Percentiles rank a stretch among this genome's conserved stretches.
These are phyloP conservation scores for Dillenia turbinata DNA, from an alignment of 164 flowering plant genomes.

Conservation along the genomic window DNA sequence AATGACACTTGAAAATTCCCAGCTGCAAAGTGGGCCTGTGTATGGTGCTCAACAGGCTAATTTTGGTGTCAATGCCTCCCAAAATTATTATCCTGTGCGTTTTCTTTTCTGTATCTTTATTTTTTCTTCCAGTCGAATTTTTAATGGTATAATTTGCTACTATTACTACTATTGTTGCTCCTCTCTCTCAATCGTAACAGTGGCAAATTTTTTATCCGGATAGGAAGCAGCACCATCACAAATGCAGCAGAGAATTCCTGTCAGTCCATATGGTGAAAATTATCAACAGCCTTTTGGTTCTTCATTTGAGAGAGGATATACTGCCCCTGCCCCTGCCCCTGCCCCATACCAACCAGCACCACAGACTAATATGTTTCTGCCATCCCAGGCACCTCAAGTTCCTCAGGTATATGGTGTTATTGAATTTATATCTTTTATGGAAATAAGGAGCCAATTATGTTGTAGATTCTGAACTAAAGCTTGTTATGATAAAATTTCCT, in stretches of 20 bases:
- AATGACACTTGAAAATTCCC: slow-evolving; percentile 29
- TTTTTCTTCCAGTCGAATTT: not conserved
- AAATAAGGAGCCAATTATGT: too few species aligned
- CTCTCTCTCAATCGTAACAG: too few species aligned
- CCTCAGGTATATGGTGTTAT: slow-evolving; percentile 35
- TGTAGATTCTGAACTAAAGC: too few species aligned
- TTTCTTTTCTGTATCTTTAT: not conserved
- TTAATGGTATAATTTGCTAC: not conserved
- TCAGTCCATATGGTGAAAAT: slow-evolving; percentile 52
- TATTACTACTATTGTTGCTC: not conserved
- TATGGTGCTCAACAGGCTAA: slow-evolving; percentile 39
- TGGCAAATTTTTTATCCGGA: not conserved
- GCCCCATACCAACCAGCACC: slow-evolving; percentile 43
- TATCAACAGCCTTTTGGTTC: slow-evolving; percentile 45
- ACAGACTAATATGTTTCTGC: slow-evolving; percentile 55
- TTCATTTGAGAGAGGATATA: slow-evolving; percentile 46
- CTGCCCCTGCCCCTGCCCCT: slow-evolving; percentile 19
- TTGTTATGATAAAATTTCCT: too few species aligned
- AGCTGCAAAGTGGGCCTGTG: slow-evolving; percentile 25
- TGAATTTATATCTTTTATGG: not conserved
- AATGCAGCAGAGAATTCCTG: slow-evolving; percentile 33
- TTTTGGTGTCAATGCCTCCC: slow-evolving; percentile 31
- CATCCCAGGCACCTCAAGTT: slow-evolving; percentile 46
- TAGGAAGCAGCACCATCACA: slow-evolving; percentile 48
- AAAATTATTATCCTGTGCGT: slow-evolving; percentile 59